These are phyloP conservation scores for Arbutus unedo DNA, from an alignment of 148 eudicot genomes.

Conservation along the genomic window DNA sequence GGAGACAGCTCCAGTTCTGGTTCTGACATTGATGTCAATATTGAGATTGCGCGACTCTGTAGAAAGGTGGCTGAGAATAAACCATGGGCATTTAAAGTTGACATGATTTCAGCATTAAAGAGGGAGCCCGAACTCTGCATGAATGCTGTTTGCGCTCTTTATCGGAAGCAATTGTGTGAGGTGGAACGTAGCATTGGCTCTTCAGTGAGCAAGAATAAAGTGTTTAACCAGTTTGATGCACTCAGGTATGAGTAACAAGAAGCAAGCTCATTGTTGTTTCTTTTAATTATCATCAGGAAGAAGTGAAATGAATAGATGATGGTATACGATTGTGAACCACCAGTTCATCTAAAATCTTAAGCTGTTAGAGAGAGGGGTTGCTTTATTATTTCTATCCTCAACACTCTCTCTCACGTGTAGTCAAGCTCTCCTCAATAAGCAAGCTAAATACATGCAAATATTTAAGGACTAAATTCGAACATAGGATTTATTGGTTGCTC, in stretches of 20 bases:
- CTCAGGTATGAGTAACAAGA: slow-evolving; percentile 18
- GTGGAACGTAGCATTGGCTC: not conserved
- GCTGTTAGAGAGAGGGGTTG: too few relatives aligned
- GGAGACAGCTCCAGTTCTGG: slow-evolving; percentile 16
- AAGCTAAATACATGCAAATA: too few relatives aligned
- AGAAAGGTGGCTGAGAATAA: not conserved
- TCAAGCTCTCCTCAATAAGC: too few relatives aligned
- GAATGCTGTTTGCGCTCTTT: slow-evolving; percentile 51
- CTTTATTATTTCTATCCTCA: too few relatives aligned
- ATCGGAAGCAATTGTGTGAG: slow-evolving; percentile 24
- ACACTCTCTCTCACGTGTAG: too few relatives aligned
- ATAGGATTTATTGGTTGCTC: too few relatives aligned
- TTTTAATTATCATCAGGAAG: not conserved
- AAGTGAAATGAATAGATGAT: not conserved
- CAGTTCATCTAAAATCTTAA: too few relatives aligned
- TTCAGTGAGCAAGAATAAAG: not conserved
- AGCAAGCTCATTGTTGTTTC: not conserved
- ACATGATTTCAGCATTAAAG: slow-evolving; percentile 30
- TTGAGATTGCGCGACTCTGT: not conserved
- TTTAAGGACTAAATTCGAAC: too few relatives aligned
- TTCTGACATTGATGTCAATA: not conserved
- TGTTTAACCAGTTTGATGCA: slow-evolving; percentile 6
- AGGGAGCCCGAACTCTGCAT: slow-evolving; percentile 42
- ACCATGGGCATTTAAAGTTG: slow-evolving; percentile 31
- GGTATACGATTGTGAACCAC: too few relatives aligned